phyloP scores from a whole-genome alignment of 2,329 filamentous ascomycete species.

The Talaromyces sp. region DNA sequence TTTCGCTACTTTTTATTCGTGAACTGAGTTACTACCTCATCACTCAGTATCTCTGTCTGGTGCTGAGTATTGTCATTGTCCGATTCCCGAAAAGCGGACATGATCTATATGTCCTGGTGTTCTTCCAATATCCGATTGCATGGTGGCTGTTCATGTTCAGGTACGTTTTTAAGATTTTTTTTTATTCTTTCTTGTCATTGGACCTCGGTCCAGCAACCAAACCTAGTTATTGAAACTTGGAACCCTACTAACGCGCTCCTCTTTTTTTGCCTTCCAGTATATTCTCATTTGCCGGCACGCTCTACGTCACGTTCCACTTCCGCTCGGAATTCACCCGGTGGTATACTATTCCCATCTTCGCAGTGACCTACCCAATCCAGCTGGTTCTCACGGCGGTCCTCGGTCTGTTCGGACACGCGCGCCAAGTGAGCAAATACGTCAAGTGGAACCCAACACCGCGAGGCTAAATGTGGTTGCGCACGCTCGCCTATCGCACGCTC shows the following conservation, averaged over 20 bases:
- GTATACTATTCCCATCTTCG: conserved; percentile 39
- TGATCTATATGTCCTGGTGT: conserved; percentile 37
- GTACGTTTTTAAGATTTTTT: conserved; percentile 27
- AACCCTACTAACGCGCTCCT: neutral
- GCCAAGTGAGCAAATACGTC: conserved; percentile 42
- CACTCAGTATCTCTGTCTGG: conserved; percentile 44
- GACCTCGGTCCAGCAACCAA: neutral
- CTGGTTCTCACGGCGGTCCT: conserved; percentile 41
- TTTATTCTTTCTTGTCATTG: neutral
- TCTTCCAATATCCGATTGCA: conserved; percentile 45
- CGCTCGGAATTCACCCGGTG: conserved; percentile 42
- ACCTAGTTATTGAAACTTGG: neutral
- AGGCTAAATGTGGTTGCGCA: conserved; percentile 8
- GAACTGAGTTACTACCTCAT: conserved; percentile 46
- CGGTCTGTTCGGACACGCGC: conserved; percentile 43
- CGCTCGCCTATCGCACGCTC: neutral
- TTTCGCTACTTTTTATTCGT: conserved; percentile 42
- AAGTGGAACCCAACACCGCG: conserved; percentile 44
- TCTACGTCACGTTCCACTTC: conserved; percentile 43
- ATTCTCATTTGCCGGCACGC: conserved; percentile 39
- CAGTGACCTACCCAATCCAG: conserved; percentile 39
- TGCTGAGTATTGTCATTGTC: conserved; percentile 41
- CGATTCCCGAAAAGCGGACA: conserved; percentile 36
- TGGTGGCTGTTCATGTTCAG: conserved; percentile 44
- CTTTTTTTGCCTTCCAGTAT: conserved; percentile 21